Base-by-base conservation (phyloP, 352 stramenopile genomes). In the Thraustochytrium sp. region DNA sequence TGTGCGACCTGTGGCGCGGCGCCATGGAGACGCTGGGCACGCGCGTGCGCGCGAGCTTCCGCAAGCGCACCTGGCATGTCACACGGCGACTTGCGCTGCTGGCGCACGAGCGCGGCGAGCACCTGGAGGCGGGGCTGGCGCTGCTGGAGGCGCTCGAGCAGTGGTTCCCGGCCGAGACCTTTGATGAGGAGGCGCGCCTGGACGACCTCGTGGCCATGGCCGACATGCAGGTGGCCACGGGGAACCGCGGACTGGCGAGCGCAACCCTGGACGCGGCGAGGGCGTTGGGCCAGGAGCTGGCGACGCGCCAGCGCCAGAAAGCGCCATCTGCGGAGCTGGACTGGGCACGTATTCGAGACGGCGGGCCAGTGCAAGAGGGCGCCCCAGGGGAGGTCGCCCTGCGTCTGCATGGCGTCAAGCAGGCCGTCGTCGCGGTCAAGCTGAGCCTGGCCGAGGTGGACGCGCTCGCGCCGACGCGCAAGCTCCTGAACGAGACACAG, bases 191-290 rank as follows among this genome's bases (percentile, higher is more conserved):
- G 38, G 68, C 46, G 13, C 29, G 59, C 21, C 48, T 80, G 16
- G 44, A 80, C 18, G 68, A 80, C 8, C 31, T 80, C 21, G 48
- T 72, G 18, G 53, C 26, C 0, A 42, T 80, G 48, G 68, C 68
- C 23, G 68, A 80, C n/a, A 46, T 80, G 48, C 68, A 80, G 42
- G 31, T 80, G 5, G 34, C 68, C 18, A 80, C 68, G 8, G 68
- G 68, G 21, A 38, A 80, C 76, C 68, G 68, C 21, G 68, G 31
- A 16, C 53, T 80, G 13, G 68, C 68, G 8, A 55, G 40, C 26
- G 68, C n/a, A 16, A 80, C 68, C 11, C 31, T 80, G 23, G 68
- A 80, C 0, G 23, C 31, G 5, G 68, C 46, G 23, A 5, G 42
- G 23, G 21, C 16, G 16, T 2, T 80, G 11, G 44, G 68, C 18